phyloP scores from a whole-genome alignment of 257 asterid species.

The Solanum chilense region DNA sequence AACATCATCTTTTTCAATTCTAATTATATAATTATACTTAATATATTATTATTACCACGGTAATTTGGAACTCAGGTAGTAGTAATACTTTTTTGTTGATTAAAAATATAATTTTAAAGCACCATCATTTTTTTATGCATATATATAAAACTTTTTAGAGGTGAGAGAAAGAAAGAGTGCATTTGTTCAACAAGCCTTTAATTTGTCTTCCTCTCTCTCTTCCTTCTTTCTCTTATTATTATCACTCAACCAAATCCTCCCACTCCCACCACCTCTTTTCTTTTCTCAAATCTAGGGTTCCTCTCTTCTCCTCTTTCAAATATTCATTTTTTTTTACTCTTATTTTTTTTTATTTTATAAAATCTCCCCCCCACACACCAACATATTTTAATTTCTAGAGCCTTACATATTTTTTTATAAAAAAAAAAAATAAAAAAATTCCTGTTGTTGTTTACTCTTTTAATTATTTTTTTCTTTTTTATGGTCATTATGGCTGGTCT shows the following conservation, averaged over 20 bases:
- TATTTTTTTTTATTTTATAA: background rate
- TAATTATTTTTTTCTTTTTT: constrained; percentile 1
- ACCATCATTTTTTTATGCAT: background rate
- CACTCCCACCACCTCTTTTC: background rate
- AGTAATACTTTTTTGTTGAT: background rate
- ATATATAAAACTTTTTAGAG: background rate
- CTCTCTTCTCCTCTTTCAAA: background rate
- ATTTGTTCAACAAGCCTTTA: background rate
- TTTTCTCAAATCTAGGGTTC: constrained; percentile 1
- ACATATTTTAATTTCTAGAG: background rate
- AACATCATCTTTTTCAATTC: background rate
- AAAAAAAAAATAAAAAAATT: no score
- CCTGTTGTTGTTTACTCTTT: background rate
- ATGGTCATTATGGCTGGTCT: constrained; percentile 56
- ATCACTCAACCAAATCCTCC: background rate
- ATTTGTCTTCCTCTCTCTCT: background rate
- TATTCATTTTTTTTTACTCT: background rate
- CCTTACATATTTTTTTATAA: background rate
- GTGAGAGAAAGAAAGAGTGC: background rate
- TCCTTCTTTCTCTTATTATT: background rate
- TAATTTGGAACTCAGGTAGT: background rate
- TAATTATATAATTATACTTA: background rate
- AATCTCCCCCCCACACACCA: background rate
- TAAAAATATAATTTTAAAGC: background rate
- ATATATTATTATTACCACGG: background rate